Conservation (phyloP, 192 early-diverging fungal species). For the Blastocladiella britannica region DNA sequence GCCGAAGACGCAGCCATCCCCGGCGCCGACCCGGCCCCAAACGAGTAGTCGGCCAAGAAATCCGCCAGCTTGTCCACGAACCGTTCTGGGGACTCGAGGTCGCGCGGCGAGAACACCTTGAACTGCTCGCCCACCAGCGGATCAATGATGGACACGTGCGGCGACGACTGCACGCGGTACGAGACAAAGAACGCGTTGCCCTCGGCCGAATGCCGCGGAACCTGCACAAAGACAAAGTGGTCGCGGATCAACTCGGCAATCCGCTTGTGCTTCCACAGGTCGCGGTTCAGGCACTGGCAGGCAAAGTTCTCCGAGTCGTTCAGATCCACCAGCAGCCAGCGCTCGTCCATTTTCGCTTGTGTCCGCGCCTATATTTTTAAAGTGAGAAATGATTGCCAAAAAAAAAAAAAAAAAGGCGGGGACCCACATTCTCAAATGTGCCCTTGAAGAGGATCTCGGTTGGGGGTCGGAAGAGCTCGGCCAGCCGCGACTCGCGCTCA, state of each 20-base stretch:
- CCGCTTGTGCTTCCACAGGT: conserved; percentile 64
- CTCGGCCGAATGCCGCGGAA: conserved; percentile 38
- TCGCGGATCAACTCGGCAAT: conserved; percentile 57
- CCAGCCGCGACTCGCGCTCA: no score
- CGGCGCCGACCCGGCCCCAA: no score
- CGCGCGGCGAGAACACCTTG: no score
- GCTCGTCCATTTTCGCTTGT: no score
- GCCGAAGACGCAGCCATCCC: no score
- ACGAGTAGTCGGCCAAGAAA: no score
- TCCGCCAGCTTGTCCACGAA: no score
- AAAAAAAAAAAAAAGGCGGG: no score
- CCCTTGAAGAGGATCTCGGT: conserved; percentile 67
- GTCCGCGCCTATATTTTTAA: conserved; percentile 9
- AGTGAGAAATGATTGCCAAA: background rate
- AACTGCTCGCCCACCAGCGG: conserved; percentile 73
- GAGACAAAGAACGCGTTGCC: conserved; percentile 47
- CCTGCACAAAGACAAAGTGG: conserved; percentile 73
- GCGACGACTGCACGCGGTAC: conserved; percentile 49
- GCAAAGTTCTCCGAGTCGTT: conserved; percentile 65
- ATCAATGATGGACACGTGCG: conserved; percentile 75
- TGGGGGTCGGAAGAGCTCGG: conserved; percentile 68
- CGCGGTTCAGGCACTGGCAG: conserved; percentile 77
- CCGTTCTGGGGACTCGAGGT: no score
- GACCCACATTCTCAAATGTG: conserved; percentile 37
- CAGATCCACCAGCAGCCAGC: conserved; percentile 75